A percentile compares a stretch with the other conserved stretches of the same genome.
Evolutionary conservation across 768 basidiomycete species (phyloP).

Genomic region (Macrocybe gigantea): DNA sequence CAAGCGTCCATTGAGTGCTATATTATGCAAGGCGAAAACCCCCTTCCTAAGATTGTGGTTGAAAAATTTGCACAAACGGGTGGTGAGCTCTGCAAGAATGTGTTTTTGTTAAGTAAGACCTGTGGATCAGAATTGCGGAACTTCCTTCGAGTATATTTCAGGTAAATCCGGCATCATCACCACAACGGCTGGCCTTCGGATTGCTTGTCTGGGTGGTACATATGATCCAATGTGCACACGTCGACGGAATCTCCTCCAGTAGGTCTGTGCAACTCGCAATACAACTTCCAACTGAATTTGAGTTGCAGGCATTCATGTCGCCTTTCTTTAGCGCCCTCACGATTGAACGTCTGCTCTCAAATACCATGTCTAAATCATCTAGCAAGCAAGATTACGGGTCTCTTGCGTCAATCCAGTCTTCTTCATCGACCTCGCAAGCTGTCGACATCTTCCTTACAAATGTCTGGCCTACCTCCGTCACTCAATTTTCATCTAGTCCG

Average conservation of each 20-base stretch:
- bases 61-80: constrained; percentile 71
- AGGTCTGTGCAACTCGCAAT: constrained; percentile 17
- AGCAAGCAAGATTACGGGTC: constrained; percentile 49
- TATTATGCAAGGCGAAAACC: constrained; percentile 82
- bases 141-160: constrained; percentile 20
- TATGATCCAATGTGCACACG: constrained; percentile 58
- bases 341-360: constrained; percentile 65
- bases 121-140: not conserved
- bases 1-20: constrained; percentile 87
- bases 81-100: constrained; percentile 76
- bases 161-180: constrained; percentile 80
- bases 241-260: constrained; percentile 63
- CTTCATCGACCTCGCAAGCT: constrained; percentile 54
- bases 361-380: constrained; percentile 52
- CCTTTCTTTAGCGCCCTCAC: constrained; percentile 71
- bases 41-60: constrained; percentile 67
- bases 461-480: constrained; percentile 65
- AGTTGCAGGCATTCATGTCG: constrained; percentile 61
- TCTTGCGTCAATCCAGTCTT: constrained; percentile 61
- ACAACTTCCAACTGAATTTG: too few species aligned
- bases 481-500: constrained; percentile 51
- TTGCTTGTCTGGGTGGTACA: constrained; percentile 80
- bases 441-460: constrained; percentile 82
- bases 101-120: constrained; percentile 78
- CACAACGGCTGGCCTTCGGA: constrained; percentile 74